Evolutionary conservation across 2,329 filamentous ascomycete genomes (phyloP).

Genomic region (Pseudocercospora vitis): DNA sequence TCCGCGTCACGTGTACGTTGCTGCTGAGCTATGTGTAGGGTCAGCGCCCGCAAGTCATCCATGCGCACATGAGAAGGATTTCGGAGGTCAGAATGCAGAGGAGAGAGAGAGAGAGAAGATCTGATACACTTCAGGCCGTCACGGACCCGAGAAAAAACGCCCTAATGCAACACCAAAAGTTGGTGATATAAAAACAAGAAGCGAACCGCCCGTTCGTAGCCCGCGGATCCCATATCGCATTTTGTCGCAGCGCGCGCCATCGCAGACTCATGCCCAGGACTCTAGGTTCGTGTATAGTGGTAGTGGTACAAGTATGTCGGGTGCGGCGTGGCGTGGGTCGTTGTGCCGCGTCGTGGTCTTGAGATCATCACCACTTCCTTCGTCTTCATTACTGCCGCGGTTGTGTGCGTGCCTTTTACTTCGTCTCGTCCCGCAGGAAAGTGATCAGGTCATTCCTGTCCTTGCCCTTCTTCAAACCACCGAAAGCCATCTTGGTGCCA

Average conservation of each 20-base stretch:
- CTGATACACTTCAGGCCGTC: conserved; percentile 5
- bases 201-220: conserved; percentile 3
- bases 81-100: too few relatives aligned
- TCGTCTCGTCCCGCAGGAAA: conserved; percentile 68
- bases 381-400: conserved; percentile 7
- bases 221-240: conserved; percentile 1
- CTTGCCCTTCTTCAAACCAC: conserved; percentile 99
- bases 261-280: conserved; percentile 3
- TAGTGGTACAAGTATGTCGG: conserved; percentile 9
- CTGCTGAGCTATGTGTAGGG: too few relatives aligned
- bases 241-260: background rate
- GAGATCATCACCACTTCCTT: conserved; percentile 1
- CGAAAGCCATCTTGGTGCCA: conserved; percentile 99
- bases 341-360: background rate
- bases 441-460: conserved; percentile 98
- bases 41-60: too few relatives aligned
- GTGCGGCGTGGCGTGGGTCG: background rate
- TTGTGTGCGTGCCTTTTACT: conserved; percentile 52
- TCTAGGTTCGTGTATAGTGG: conserved; percentile 9
- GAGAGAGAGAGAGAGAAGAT: conserved; percentile 11
- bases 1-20: too few relatives aligned
- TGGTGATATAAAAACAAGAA: conserved; percentile 8
- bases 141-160: background rate
- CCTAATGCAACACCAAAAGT: conserved; percentile 10
- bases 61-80: too few relatives aligned